Percentiles rank a stretch among this genome's conserved stretches.
phyloP scores from a whole-genome alignment of 2,329 filamentous ascomycete species.

The Cercospora sp. region DNA sequence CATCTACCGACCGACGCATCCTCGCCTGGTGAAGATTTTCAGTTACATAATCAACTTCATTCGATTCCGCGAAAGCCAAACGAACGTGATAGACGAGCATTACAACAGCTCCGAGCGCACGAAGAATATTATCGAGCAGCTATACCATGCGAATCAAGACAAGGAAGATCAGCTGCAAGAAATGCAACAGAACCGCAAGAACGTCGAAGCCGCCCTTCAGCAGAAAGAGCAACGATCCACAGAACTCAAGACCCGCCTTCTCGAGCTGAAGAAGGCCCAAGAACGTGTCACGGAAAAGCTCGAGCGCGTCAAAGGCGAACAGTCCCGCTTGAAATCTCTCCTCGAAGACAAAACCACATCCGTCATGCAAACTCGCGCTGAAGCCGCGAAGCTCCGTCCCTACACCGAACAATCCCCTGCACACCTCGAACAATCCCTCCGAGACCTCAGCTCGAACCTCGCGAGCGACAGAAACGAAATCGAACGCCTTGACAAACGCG shows the following conservation, averaged over 20 bases:
- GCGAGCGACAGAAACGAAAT: constrained; percentile 79
- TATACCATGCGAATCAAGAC: constrained; percentile 83
- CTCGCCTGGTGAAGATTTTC: constrained; percentile 89
- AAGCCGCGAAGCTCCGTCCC: constrained; percentile 83
- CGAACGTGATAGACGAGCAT: constrained; percentile 83
- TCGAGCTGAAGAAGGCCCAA: constrained; percentile 79
- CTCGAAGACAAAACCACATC: constrained; percentile 71
- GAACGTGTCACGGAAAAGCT: constrained; percentile 79
- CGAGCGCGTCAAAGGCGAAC: constrained; percentile 79
- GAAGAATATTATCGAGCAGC: constrained; percentile 80
- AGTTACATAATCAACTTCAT: constrained; percentile 99
- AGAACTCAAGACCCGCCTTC: constrained; percentile 76
- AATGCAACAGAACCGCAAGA: constrained; percentile 75
- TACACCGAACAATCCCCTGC: constrained; percentile 89
- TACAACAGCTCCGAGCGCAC: constrained; percentile 87
- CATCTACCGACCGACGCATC: constrained; percentile 85
- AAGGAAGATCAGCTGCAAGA: constrained; percentile 78
- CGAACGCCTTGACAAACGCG: constrained; percentile 80
- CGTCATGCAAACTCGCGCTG: constrained; percentile 72
- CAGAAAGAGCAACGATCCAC: constrained; percentile 86
- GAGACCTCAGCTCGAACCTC: constrained; percentile 78
- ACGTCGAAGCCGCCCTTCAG: constrained; percentile 76
- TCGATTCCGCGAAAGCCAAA: constrained; percentile 91
- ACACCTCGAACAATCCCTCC: constrained; percentile 75
- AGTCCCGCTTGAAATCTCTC: constrained; percentile 69